A percentile compares a stretch with the other conserved stretches of the same genome.
Conservation (phyloP, 163 green algal species). For the Scenedesmus sp. region DNA sequence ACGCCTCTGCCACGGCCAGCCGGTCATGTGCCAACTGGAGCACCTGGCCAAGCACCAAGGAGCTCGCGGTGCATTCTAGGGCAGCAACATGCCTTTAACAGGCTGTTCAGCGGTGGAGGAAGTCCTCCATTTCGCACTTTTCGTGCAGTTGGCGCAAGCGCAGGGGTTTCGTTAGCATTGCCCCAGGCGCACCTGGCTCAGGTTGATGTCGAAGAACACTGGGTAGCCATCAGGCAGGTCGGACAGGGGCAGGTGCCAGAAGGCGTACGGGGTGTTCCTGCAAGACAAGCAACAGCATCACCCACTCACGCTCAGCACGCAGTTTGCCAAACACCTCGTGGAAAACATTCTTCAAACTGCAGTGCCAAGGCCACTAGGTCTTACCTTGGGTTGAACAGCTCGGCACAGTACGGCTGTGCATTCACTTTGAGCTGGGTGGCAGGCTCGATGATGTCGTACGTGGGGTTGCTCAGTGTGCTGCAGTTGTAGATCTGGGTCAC, state of each 20-base stretch:
- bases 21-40: no score
- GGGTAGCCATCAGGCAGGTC: constrained; percentile 72
- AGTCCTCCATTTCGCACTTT: no score
- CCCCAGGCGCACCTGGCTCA: constrained; percentile 58
- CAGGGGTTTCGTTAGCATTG: no score
- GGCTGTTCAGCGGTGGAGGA: no score
- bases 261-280: constrained; percentile 64
- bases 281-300: neutral
- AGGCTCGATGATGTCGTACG: constrained; percentile 62
- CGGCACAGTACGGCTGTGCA: constrained; percentile 70
- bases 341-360: neutral
- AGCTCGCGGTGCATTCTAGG: no score
- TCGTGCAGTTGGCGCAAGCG: no score
- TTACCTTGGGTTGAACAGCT: constrained; percentile 69
- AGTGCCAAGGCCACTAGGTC: neutral
- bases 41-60: no score
- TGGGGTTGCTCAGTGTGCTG: constrained; percentile 56
- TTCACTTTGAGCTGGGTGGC: constrained; percentile 64
- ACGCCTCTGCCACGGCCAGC: no score
- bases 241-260: constrained; percentile 60
- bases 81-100: no score
- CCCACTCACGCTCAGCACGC: no score
- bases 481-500: constrained; percentile 75
- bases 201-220: constrained; percentile 89
- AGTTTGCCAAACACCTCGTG: no score